phyloP scores from a whole-genome alignment of 1,284 basidiomycete genomes.

The Malassezia sp. region DNA sequence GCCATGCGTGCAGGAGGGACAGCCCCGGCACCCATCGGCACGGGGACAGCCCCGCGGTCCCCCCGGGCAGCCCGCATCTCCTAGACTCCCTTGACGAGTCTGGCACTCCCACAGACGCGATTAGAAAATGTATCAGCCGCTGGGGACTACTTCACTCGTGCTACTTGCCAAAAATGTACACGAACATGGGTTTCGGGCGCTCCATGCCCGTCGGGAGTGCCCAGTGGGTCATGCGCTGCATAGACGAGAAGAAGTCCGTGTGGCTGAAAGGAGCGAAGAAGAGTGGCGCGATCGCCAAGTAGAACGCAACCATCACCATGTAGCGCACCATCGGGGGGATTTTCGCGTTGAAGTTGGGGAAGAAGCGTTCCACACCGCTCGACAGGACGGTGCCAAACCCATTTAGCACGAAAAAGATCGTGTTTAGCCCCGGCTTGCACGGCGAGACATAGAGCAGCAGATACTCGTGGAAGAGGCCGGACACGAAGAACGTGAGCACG shows the following conservation, averaged over 20 bases:
- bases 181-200: slow-evolving; percentile 27
- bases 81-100: no score
- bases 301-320: slow-evolving; percentile 31
- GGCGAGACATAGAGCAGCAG: slow-evolving; percentile 28
- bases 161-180: slow-evolving; percentile 35
- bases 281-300: slow-evolving; percentile 29
- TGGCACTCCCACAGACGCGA: no score
- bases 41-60: no score
- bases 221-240: no score
- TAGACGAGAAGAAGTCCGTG: slow-evolving; percentile 35
- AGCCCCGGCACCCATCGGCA: no score
- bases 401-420: slow-evolving; percentile 42
- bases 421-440: slow-evolving; percentile 32
- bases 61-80: no score
- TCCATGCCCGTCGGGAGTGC: slow-evolving; percentile 23
- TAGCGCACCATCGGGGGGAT: slow-evolving; percentile 28
- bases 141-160: no score
- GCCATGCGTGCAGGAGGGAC: no score
- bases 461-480: slow-evolving; percentile 42
- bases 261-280: slow-evolving; percentile 41
- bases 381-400: slow-evolving; percentile 36
- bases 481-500: slow-evolving; percentile 35
- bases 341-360: slow-evolving; percentile 25
- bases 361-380: slow-evolving; percentile 33
- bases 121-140: no score